phyloP scores from a whole-genome alignment of 2,329 filamentous ascomycete species.

The Colletotrichum sp. region DNA sequence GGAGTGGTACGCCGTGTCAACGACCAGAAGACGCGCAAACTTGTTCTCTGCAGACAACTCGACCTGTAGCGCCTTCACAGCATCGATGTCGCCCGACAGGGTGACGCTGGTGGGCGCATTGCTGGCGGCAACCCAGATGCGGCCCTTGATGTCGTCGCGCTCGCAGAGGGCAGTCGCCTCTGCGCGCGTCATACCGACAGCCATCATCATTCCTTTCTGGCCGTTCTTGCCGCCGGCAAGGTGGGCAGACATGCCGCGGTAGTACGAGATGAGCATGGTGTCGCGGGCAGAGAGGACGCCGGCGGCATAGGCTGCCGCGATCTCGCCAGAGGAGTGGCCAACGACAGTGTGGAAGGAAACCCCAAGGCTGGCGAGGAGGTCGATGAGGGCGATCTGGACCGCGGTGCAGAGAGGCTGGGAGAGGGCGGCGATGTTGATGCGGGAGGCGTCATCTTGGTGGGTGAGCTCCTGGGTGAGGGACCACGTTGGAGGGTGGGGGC shows the following conservation, averaged over 20 bases:
- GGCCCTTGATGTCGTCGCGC: constrained; percentile 22
- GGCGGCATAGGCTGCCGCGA: constrained; percentile 42
- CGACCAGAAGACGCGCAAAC: constrained; percentile 39
- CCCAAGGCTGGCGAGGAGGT: constrained; percentile 15
- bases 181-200: constrained; percentile 24
- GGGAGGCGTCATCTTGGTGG: constrained; percentile 5
- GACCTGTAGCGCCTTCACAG: constrained; percentile 27
- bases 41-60: constrained; percentile 28
- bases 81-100: constrained; percentile 32
- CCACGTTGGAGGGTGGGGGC: neutral
- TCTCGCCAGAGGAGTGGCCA: constrained; percentile 30
- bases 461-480: constrained; percentile 25
- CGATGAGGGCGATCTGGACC: constrained; percentile 27
- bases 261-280: constrained; percentile 28
- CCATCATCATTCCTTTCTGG: constrained; percentile 26
- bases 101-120: constrained; percentile 35
- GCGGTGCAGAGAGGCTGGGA: constrained; percentile 25
- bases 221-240: constrained; percentile 11
- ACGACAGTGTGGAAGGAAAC: constrained; percentile 23
- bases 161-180: constrained; percentile 19
- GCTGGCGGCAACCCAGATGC: constrained; percentile 27
- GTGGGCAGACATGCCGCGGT: constrained; percentile 23
- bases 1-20: constrained; percentile 56
- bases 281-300: constrained; percentile 23
- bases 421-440: constrained; percentile 24